Evolutionary conservation across 257 asterid genomes (phyloP).

Genomic region (Paraleonurus japonicus): DNA sequence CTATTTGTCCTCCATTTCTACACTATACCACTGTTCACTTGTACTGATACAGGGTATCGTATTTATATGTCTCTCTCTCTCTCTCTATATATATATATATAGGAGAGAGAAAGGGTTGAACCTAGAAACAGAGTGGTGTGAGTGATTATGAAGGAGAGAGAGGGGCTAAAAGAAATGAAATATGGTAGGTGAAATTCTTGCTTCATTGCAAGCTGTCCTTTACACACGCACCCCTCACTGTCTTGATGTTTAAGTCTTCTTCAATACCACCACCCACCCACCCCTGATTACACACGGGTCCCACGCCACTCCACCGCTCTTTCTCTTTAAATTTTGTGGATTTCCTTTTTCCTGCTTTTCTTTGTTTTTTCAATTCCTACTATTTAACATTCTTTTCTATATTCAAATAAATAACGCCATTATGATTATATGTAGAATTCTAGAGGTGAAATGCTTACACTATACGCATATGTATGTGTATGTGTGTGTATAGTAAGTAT

Average conservation of each 20-base stretch:
- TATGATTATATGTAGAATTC: too few species aligned
- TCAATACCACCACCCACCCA: constrained; percentile 29
- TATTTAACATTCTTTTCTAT: not conserved
- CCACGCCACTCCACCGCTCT: constrained; percentile 45
- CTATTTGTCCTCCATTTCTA: not conserved
- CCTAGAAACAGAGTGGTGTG: constrained; percentile 23
- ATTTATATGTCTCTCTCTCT: not conserved
- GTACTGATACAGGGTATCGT: not conserved
- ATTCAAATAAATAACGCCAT: not conserved
- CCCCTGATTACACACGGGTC: constrained; percentile 29
- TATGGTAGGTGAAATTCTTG: constrained; percentile 66
- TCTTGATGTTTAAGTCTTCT: constrained; percentile 75
- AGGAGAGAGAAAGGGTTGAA: constrained; percentile 27
- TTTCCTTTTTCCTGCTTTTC: constrained; percentile 7
- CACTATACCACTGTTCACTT: constrained; percentile 8
- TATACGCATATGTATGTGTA: not conserved
- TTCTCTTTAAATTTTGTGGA: not conserved
- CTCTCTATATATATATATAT: not conserved
- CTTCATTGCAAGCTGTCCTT: constrained; percentile 82
- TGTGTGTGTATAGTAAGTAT: not conserved
- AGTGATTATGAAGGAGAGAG: constrained; percentile 25
- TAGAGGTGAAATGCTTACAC: too few species aligned
- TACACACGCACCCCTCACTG: constrained; percentile 39
- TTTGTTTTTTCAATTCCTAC: not conserved
- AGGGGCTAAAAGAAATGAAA: constrained; percentile 29